Evolutionary conservation across 768 basidiomycete species (phyloP).

Genomic region (Lactarius hatsudake): DNA sequence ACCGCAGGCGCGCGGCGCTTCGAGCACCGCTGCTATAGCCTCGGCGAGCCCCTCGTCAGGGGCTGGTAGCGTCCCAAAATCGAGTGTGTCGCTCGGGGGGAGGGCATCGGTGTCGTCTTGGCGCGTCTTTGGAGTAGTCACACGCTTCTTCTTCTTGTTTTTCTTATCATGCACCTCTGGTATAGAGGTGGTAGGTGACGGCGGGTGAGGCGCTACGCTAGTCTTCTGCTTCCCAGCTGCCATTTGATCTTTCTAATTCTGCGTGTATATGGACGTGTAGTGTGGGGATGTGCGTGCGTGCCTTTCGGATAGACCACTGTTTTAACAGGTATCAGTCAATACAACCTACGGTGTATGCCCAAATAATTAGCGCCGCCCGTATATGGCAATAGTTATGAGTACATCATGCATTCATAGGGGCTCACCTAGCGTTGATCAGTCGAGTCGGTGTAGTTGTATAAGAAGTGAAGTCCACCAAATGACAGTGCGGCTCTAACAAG

Average conservation of each 20-base stretch:
- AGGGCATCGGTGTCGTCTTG: constrained; percentile 20
- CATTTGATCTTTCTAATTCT: constrained; percentile 9
- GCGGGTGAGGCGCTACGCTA: not conserved
- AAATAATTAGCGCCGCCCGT: constrained; percentile 2
- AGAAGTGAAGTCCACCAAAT: constrained; percentile 16
- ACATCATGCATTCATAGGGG: constrained; percentile 9
- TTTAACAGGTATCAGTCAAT: constrained; percentile 3
- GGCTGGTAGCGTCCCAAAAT: constrained; percentile 21
- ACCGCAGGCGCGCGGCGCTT: constrained; percentile 16
- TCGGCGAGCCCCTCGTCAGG: constrained; percentile 27
- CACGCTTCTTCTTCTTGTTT: constrained; percentile 24
- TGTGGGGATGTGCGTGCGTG: not conserved
- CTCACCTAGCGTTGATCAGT: constrained; percentile 21
- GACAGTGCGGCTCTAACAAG: constrained; percentile 12
- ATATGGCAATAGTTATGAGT: not conserved
- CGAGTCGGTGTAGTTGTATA: constrained; percentile 18
- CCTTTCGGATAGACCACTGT: constrained; percentile 1
- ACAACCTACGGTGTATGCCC: constrained; percentile 5
- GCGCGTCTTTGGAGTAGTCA: constrained; percentile 7
- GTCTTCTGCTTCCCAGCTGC: constrained; percentile 23
- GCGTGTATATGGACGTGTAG: not conserved
- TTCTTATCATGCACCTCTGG: constrained; percentile 12
- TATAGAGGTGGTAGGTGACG: not conserved
- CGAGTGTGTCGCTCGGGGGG: constrained; percentile 20
- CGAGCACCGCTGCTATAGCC: constrained; percentile 27